Conservation (phyloP, 2,329 filamentous ascomycete species). For the Colletotrichum liaoningense region DNA sequence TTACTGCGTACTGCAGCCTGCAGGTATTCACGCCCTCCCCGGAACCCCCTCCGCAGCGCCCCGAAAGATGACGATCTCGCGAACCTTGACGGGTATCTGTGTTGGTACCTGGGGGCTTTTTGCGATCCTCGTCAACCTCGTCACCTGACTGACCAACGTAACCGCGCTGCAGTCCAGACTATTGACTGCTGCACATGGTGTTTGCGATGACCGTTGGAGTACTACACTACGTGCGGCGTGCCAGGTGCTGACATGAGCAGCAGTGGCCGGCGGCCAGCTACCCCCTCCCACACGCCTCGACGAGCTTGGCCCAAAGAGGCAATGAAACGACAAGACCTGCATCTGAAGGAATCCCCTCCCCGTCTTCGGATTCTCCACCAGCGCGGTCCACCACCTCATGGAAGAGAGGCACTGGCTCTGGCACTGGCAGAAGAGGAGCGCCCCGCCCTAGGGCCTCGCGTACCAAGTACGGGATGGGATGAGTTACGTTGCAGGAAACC, state of each 20-base stretch:
- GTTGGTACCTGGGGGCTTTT: too few species aligned
- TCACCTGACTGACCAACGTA: constrained; percentile 22
- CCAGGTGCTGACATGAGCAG: constrained; percentile 26
- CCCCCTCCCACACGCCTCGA: constrained; percentile 4
- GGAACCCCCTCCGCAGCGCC: background rate
- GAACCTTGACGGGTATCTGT: background rate
- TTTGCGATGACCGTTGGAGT: background rate
- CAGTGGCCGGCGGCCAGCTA: constrained; percentile 32
- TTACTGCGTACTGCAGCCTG: background rate
- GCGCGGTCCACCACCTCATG: constrained; percentile 4
- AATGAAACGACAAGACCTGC: constrained; percentile 31
- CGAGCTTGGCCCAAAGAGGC: constrained; percentile 21
- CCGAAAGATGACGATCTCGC: constrained; percentile 21
- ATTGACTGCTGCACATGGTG: background rate
- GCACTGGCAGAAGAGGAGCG: background rate
- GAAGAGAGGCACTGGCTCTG: background rate
- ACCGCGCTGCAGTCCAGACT: background rate
- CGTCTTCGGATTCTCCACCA: background rate
- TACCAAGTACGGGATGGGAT: background rate
- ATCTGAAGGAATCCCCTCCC: constrained; percentile 14
- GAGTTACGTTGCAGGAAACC: background rate
- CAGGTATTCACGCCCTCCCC: background rate
- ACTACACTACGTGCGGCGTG: background rate
- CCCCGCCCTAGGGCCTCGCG: constrained; percentile 29
- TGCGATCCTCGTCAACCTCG: background rate